Evolutionary conservation across 306 rosid species (phyloP).

Genomic region (Quillaja saponaria): DNA sequence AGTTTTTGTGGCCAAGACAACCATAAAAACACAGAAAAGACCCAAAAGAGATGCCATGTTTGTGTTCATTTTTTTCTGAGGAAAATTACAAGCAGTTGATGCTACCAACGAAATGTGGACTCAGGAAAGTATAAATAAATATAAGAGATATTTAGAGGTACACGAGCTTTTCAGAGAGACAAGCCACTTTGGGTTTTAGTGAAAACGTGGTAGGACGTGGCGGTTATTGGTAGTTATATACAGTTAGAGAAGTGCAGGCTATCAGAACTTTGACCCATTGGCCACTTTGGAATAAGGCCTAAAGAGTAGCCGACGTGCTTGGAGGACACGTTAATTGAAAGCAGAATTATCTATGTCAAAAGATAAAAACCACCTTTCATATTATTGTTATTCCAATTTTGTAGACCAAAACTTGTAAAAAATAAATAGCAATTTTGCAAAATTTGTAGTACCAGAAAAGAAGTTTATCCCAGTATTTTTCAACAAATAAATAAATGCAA

Average conservation of each 20-base stretch:
- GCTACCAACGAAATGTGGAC: not conserved
- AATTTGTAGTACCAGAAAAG: too few species aligned
- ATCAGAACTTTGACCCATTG: not conserved
- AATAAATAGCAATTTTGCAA: too few species aligned
- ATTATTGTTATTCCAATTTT: too few species aligned
- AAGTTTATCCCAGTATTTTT: too few species aligned
- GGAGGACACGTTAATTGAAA: not conserved
- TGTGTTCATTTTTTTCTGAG: not conserved
- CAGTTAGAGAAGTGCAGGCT: constrained; percentile 13
- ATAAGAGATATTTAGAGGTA: not conserved
- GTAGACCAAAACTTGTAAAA: too few species aligned
- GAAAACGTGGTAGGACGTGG: constrained; percentile 13
- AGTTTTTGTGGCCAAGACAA: constrained; percentile 28
- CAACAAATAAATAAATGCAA: too few species aligned
- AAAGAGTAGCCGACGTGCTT: too few species aligned
- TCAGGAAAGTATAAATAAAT: constrained; percentile 8
- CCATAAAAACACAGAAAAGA: constrained; percentile 21
- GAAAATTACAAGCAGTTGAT: constrained; percentile 2
- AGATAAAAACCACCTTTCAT: too few species aligned
- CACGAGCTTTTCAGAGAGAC: not conserved
- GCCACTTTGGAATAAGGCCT: not conserved
- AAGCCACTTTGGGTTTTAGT: not conserved
- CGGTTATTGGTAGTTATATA: constrained; percentile 13
- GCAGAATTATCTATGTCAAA: not conserved
- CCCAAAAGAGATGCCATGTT: constrained; percentile 34